A percentile compares a stretch with the other conserved stretches of the same genome.
Evolutionary conservation across 1,284 basidiomycete genomes (phyloP).

Genomic region (Ganoderma multipileum): DNA sequence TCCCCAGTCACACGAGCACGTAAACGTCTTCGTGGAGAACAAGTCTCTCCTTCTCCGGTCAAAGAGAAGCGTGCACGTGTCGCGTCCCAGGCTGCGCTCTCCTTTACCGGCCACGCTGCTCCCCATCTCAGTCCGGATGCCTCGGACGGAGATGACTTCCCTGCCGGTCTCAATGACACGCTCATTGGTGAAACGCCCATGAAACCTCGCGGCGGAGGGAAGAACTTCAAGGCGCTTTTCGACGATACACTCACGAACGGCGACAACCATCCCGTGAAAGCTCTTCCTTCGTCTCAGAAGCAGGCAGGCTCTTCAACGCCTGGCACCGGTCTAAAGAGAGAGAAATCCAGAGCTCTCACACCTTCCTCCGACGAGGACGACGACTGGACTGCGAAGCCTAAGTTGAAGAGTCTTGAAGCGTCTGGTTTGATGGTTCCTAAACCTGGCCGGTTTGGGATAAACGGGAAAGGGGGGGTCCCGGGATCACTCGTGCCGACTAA

Average conservation of each 20-base stretch:
- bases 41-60: slow-evolving; percentile 79
- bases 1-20: slow-evolving; percentile 68
- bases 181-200: slow-evolving; percentile 75
- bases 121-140: slow-evolving; percentile 40
- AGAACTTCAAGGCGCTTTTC: slow-evolving; percentile 71
- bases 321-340: slow-evolving; percentile 24
- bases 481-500: slow-evolving; percentile 39
- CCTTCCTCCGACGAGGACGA: slow-evolving; percentile 39
- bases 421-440: slow-evolving; percentile 27
- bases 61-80: slow-evolving; percentile 73
- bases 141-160: slow-evolving; percentile 46
- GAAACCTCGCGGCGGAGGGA: slow-evolving; percentile 61
- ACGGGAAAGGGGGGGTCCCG: slow-evolving; percentile 32
- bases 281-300: slow-evolving; percentile 28
- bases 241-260: slow-evolving; percentile 50
- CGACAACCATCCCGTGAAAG: slow-evolving; percentile 25
- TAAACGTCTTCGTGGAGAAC: slow-evolving; percentile 80
- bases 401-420: slow-evolving; percentile 28
- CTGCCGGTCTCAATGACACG: slow-evolving; percentile 46
- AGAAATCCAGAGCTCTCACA: slow-evolving; percentile 38
- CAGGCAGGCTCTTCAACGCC: slow-evolving; percentile 28
- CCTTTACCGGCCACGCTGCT: slow-evolving; percentile 35
- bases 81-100: slow-evolving; percentile 41
- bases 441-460: slow-evolving; percentile 18
- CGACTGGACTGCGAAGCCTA: slow-evolving; percentile 34